These are phyloP conservation scores for Diutina ranongensis DNA, from an alignment of 1,139 yeast species.

Conservation along the genomic window DNA sequence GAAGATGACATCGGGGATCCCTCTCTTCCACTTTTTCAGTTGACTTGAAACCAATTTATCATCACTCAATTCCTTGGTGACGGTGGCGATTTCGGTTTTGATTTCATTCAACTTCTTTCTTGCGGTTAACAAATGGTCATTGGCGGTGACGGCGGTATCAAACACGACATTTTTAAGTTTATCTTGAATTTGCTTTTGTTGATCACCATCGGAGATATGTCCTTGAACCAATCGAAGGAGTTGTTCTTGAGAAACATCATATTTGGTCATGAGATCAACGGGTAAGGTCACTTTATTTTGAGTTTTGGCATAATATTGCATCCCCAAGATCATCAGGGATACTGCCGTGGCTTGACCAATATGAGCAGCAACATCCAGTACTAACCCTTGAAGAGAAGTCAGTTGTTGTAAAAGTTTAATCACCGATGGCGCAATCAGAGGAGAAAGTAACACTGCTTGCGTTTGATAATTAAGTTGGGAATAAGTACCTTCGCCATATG, in stretches of 20 bases:
- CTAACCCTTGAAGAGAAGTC: conserved; percentile 26
- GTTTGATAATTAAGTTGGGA: conserved; percentile 64
- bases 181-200: conserved; percentile 19
- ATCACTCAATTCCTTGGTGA: conserved; percentile 15
- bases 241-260: conserved; percentile 53
- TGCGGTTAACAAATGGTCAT: conserved; percentile 70
- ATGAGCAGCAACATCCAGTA: conserved; percentile 65
- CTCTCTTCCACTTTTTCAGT: conserved; percentile 28
- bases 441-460: conserved; percentile 52
- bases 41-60: conserved; percentile 23
- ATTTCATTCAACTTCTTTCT: conserved; percentile 35
- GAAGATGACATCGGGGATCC: conserved; percentile 54
- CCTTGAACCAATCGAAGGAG: conserved; percentile 41
- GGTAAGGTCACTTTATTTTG: conserved; percentile 52
- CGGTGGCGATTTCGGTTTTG: conserved; percentile 20
- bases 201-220: conserved; percentile 19
- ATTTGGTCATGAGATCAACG: conserved; percentile 42
- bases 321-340: conserved; percentile 53
- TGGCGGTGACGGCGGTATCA: conserved; percentile 64
- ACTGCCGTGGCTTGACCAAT: conserved; percentile 75
- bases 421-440: conserved; percentile 46
- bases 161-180: conserved; percentile 49
- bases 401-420: conserved; percentile 38
- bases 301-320: conserved; percentile 43
- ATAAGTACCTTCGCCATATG: conserved; percentile 72